phyloP scores from a whole-genome alignment of 805 yeast genomes.

The Candida khao-thaluensis region DNA sequence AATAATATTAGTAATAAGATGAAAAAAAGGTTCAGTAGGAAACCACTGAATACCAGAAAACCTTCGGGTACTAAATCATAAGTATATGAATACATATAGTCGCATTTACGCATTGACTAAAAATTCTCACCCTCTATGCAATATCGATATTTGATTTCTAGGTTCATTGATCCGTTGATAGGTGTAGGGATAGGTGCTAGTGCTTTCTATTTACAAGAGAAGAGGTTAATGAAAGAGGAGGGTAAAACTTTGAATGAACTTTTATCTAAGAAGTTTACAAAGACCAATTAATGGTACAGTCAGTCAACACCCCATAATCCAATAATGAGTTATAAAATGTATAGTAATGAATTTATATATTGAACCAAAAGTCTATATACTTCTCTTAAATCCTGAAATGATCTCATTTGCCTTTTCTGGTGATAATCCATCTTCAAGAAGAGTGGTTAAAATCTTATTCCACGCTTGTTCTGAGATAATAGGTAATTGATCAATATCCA shows the following conservation, averaged over 20 bases:
- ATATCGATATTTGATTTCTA: conserved; percentile 49
- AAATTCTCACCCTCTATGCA: conserved; percentile 15
- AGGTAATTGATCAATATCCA: conserved; percentile 11
- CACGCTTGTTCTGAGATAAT: conserved; percentile 31
- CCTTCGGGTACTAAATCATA: background rate
- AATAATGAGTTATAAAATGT: too few species aligned
- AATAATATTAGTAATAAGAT: conserved; percentile 56
- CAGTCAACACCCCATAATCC: too few species aligned
- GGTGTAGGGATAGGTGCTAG: conserved; percentile 61
- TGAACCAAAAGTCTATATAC: conserved; percentile 9
- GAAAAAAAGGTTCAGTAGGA: conserved; percentile 35
- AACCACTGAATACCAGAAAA: conserved; percentile 8
- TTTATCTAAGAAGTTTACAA: background rate
- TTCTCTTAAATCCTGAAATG: conserved; percentile 18
- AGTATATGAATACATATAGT: background rate
- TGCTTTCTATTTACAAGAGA: conserved; percentile 65
- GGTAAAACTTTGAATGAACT: conserved; percentile 53
- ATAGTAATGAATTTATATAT: conserved; percentile 3
- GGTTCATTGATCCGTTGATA: conserved; percentile 62
- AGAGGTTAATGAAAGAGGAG: conserved; percentile 51
- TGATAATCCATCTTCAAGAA: conserved; percentile 31
- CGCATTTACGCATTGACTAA: conserved; percentile 3
- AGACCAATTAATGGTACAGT: background rate
- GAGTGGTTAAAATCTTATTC: conserved; percentile 38
- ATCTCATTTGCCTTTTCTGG: conserved; percentile 24